phyloP scores from a whole-genome alignment of 2,329 filamentous ascomycete species.

The Epichloe aotearoae region DNA sequence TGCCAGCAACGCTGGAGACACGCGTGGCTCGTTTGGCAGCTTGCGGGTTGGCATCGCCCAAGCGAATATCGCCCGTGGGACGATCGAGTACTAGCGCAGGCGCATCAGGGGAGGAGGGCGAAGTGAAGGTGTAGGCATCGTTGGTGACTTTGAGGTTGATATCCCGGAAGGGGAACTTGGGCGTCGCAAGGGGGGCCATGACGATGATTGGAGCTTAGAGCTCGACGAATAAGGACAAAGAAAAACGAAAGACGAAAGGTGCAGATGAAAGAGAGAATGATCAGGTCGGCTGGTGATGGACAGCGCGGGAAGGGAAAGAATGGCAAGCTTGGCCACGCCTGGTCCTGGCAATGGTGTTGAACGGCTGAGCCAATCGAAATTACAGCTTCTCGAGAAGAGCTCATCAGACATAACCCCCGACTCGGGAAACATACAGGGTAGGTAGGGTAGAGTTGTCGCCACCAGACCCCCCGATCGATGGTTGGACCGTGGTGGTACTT shows the following conservation, averaged over 20 bases:
- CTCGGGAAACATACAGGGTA: background rate
- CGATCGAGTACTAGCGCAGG: constrained; percentile 82
- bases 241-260: background rate
- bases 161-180: constrained; percentile 67
- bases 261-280: background rate
- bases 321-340: background rate
- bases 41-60: constrained; percentile 66
- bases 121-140: constrained; percentile 92
- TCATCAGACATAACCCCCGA: background rate
- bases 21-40: constrained; percentile 57
- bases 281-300: background rate
- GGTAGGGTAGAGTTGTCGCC: background rate
- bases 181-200: constrained; percentile 25
- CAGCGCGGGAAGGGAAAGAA: background rate
- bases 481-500: background rate
- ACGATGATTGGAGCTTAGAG: background rate
- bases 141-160: constrained; percentile 91
- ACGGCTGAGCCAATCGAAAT: no score
- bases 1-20: constrained; percentile 88
- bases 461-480: no score
- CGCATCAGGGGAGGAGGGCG: constrained; percentile 81
- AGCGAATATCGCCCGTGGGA: constrained; percentile 77
- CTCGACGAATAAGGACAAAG: background rate
- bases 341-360: background rate
- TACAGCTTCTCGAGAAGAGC: background rate